Base-by-base conservation (phyloP, 768 basidiomycete genomes). In the Cyclocybe aegerita region DNA sequence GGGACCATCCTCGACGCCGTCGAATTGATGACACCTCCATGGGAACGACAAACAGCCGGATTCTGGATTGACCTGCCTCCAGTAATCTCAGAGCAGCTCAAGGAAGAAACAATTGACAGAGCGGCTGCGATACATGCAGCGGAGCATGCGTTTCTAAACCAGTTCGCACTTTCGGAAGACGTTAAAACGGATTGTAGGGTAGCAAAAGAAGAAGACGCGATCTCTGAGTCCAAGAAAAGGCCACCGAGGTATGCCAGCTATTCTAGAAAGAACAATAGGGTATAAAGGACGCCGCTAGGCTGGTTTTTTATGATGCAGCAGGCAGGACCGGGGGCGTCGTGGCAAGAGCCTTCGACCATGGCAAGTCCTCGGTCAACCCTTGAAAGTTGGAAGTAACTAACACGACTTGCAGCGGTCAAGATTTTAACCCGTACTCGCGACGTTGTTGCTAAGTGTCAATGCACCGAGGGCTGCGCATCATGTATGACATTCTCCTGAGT, bases 81-180 rank as follows among this genome's bases (percentile, higher is more conserved):
- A 17, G 32, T 63, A 0, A 70, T 80, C 15, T 64, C 92, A 41
- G 62, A 73, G 5, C 61, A 84, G n/a, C 71, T 93, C 63, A 66
- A 67, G 9, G 53, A 56, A 9, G 82, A 85, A 55, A 70, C 68
- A 4, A 76, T 91, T 37, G 80, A 85, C 51, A 76, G 83, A 0
- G 90, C 92, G 0, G 92, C 81, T 43, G 88, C 86, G 0, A 91
- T 95, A 42, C 93, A 96, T 61, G 80, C 90, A 4, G 92, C 93
- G 2, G 76, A 86, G 56, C 93, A 96, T 62, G 90, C 90, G 0
- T 77, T 93, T 58, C 68, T 95, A 54, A 93, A 91, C 59, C 78
- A 81, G 37, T 92, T 91, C 57, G 72, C 81, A 4, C 70, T 93
- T 55, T 77, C 80, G 0, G 72, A 75, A 30, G 90, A 92, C 49